A percentile compares a stretch with the other conserved stretches of the same genome.
Conservation (phyloP, 768 basidiomycete species). For the Solioccasus polychromus region DNA sequence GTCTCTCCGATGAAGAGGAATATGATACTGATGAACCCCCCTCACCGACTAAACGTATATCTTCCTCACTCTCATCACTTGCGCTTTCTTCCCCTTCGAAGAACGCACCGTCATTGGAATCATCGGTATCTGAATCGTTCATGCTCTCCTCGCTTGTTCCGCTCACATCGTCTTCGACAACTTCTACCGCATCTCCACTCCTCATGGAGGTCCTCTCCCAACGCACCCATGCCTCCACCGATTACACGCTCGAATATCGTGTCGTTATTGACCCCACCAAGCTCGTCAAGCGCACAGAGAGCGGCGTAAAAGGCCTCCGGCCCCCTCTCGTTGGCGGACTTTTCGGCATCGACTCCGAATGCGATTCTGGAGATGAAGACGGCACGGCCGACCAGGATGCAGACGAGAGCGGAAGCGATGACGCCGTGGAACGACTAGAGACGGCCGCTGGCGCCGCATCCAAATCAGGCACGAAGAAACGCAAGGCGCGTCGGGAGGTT, state of each 20-base stretch:
- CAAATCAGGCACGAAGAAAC: conserved; percentile 20
- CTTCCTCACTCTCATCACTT: conserved; percentile 13
- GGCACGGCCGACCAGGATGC: conserved; percentile 39
- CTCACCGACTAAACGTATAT: conserved; percentile 17
- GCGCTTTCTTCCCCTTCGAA: conserved; percentile 17
- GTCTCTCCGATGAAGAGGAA: background rate
- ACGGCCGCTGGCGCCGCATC: conserved; percentile 22
- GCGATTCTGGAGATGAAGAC: conserved; percentile 46
- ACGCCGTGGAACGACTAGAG: conserved; percentile 23
- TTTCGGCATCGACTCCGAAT: conserved; percentile 43
- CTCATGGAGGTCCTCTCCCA: conserved; percentile 65
- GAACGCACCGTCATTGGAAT: background rate
- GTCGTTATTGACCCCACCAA: conserved; percentile 68
- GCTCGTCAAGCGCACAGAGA: conserved; percentile 62
- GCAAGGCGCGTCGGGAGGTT: conserved; percentile 25
- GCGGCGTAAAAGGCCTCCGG: conserved; percentile 64
- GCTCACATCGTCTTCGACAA: conserved; percentile 6
- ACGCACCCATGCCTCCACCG: conserved; percentile 69
- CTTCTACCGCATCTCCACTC: conserved; percentile 3
- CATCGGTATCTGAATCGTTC: conserved; percentile 5
- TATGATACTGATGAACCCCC: background rate
- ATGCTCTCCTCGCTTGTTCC: conserved; percentile 15
- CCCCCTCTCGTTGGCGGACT: conserved; percentile 38
- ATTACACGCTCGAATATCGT: conserved; percentile 73
- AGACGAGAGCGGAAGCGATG: conserved; percentile 44